phyloP scores from a whole-genome alignment of 306 rosid species.

The Alnus rubra region DNA sequence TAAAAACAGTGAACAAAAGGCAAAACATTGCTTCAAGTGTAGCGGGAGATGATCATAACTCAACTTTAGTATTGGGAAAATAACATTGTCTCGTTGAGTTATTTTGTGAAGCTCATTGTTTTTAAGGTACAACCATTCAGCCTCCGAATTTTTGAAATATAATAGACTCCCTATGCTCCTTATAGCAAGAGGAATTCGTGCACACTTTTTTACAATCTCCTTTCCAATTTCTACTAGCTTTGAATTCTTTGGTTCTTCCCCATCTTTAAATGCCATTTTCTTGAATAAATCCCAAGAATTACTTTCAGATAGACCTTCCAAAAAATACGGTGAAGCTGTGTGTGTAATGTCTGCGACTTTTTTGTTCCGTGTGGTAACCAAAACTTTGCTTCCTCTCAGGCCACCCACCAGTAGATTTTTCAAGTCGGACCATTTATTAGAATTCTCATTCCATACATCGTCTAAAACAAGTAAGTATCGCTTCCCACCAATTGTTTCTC shows the following conservation, averaged over 20 bases:
- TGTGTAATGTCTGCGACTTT: conserved; percentile 3
- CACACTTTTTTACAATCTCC: not conserved
- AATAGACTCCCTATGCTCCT: conserved; percentile 20
- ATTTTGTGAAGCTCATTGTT: not conserved
- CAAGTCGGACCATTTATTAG: not conserved
- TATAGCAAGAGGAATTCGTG: conserved; percentile 5
- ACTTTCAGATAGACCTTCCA: not conserved
- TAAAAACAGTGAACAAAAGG: conserved; percentile 10
- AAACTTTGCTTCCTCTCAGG: conserved; percentile 9
- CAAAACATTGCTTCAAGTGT: not conserved
- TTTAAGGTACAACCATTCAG: conserved; percentile 6
- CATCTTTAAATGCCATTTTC: conserved; percentile 18
- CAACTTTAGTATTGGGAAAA: not conserved
- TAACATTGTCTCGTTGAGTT: not conserved
- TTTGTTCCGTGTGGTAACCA: conserved; percentile 6
- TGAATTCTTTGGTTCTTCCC: not conserved
- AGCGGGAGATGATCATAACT: not conserved
- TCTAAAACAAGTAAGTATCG: conserved; percentile 13
- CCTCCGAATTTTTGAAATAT: not conserved
- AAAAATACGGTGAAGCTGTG: not conserved
- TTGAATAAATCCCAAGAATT: conserved; percentile 1
- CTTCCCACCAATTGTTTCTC: not conserved
- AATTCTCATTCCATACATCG: conserved; percentile 5
- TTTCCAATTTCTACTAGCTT: not conserved
- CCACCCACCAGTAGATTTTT: not conserved